Evolutionary conservation across 306 rosid genomes (phyloP).

Genomic region (Cicer chorassanicum): DNA sequence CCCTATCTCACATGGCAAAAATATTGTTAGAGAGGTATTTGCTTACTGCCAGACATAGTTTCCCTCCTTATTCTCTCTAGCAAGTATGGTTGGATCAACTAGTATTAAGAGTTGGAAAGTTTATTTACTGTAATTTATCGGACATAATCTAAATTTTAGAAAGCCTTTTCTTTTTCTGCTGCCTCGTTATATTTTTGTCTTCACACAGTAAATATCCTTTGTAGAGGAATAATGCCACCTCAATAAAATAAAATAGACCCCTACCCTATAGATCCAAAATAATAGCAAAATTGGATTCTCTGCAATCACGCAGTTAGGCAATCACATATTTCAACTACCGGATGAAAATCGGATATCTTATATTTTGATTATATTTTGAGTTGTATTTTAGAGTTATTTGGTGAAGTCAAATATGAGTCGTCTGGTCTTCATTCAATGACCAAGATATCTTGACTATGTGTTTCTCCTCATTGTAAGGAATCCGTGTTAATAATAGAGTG

Average conservation of each 20-base stretch:
- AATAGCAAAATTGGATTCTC: background rate
- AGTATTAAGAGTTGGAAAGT: too few relatives aligned
- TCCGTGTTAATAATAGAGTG: background rate
- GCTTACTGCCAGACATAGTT: too few relatives aligned
- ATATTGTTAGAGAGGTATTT: conserved; percentile 33
- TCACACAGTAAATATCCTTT: too few relatives aligned
- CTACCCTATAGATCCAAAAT: background rate
- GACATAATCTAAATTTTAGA: too few relatives aligned
- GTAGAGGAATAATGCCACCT: too few relatives aligned
- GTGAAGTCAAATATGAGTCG: background rate
- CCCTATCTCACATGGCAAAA: conserved; percentile 1
- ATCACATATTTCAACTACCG: background rate
- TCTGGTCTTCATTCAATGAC: background rate
- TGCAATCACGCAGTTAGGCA: background rate
- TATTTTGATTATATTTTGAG: background rate
- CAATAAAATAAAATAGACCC: too few relatives aligned
- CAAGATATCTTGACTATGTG: background rate
- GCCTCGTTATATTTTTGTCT: too few relatives aligned
- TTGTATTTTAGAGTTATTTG: background rate
- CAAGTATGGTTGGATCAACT: too few relatives aligned
- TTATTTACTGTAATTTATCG: too few relatives aligned
- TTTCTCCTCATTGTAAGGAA: background rate
- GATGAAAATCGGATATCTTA: background rate
- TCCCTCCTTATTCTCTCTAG: too few relatives aligned
- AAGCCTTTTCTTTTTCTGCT: too few relatives aligned